Base-by-base conservation (phyloP, 2,329 filamentous ascomycete species). In the Cladosporium colombiae region DNA sequence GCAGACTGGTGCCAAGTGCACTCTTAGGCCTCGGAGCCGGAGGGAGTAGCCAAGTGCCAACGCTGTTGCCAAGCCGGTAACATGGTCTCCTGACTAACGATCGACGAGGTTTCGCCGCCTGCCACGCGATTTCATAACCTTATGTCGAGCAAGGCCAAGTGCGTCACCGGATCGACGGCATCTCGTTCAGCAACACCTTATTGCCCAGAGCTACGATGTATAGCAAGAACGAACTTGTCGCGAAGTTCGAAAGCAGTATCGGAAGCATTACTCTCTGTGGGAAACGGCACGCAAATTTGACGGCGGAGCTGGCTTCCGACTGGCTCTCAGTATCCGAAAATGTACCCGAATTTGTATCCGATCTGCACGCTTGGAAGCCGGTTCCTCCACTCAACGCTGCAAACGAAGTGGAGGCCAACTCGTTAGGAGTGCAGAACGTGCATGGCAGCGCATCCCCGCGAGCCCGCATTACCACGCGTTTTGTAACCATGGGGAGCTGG, bases 21-120 rank as follows among this genome's bases (percentile, higher is more conserved):
- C 27, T 33, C 40, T 21, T 50, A 61, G 58, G 58, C 58, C 58
- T 61, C 58, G 58, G 58, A 61, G 11, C 40, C n/a, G 55, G 23
- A 29, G 49, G 49, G 27, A 27, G 55, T 14, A 27, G 55, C 37
- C 40, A 33, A 29, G 40, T 33, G 58, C 58, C 58, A 61, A 61
- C 58, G 21, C 58, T 33, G 11, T 14, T 40, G 55, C 33, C 55
- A 57, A 57, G 31, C 55, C 49, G 23, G 21, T 33, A 40, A 16
- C 21, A 4, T 55, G 31, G 31, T 49, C 58, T 21, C 23, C 23
- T 61, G 58, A 49, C 58, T 33, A n/a, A 33, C 40, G 37, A 46
- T 44, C 58, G 40, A 50, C 58, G 40, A 61, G 25, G 44, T 61
- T 49, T 21, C 29, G 58, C 58, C 58, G 27, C 46, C 14, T 29